Evolutionary conservation across 2,329 filamentous ascomycete species (phyloP).

Genomic region (Sphaerulina vaccinii): DNA sequence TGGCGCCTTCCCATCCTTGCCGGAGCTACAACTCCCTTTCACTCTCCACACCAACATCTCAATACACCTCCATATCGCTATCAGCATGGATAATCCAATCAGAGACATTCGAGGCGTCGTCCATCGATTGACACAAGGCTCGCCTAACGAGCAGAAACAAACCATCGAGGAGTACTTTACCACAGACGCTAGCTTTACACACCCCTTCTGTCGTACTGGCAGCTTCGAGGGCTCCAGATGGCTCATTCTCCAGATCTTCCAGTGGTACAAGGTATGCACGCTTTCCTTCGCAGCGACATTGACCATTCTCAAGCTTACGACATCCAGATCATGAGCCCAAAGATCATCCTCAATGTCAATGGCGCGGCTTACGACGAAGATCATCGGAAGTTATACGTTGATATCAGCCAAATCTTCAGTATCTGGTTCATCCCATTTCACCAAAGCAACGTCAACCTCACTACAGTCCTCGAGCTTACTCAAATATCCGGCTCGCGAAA

Average conservation of each 20-base stretch:
- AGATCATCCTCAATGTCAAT: constrained; percentile 66
- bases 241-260: constrained; percentile 63
- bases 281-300: not conserved
- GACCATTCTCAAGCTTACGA: not conserved
- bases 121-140: constrained; percentile 64
- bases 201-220: constrained; percentile 73
- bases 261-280: constrained; percentile 67
- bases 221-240: constrained; percentile 62
- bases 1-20: not conserved
- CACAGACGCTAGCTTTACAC: constrained; percentile 68
- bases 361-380: constrained; percentile 68
- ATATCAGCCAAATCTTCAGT: constrained; percentile 71
- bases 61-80: not conserved
- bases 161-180: constrained; percentile 73
- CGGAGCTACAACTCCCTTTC: not conserved
- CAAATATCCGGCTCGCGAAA: constrained; percentile 34
- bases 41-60: not conserved
- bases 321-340: constrained; percentile 66
- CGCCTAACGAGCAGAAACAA: constrained; percentile 62
- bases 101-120: constrained; percentile 67
- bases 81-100: constrained; percentile 40
- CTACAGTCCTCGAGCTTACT: constrained; percentile 36
- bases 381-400: constrained; percentile 68
- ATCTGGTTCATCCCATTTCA: constrained; percentile 78
- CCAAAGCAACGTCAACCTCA: constrained; percentile 48